Evolutionary conservation across 495 filamentous ascomycete genomes (phyloP).

Genomic region (Platismatia glauca): DNA sequence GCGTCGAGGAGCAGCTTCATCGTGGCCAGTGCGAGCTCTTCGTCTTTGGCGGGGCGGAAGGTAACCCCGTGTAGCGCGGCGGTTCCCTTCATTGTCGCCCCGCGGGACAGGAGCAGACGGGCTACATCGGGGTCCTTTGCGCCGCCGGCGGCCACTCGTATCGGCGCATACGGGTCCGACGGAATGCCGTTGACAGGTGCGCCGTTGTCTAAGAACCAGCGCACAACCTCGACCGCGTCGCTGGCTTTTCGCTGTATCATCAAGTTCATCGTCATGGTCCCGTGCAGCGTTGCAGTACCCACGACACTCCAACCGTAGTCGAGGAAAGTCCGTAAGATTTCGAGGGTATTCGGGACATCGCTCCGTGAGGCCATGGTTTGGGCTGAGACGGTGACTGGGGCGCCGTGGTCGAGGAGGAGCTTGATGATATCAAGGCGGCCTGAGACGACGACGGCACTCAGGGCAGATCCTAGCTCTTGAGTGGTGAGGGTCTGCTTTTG

Average conservation of each 20-base stretch:
- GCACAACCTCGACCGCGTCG: no score
- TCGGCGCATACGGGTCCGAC: not conserved
- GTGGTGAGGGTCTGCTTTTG: not conserved
- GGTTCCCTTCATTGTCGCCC: not conserved
- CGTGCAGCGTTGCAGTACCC: not conserved
- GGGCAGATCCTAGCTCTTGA: not conserved
- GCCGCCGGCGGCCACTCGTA: not conserved
- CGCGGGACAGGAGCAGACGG: not conserved
- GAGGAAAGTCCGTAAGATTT: not conserved
- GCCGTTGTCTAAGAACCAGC: not conserved
- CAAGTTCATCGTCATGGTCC: not conserved
- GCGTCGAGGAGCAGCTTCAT: not conserved
- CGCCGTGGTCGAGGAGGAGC: conserved; percentile 4
- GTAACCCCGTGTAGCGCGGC: not conserved
- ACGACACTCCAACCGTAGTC: not conserved
- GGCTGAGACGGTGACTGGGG: not conserved
- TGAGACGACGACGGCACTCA: not conserved
- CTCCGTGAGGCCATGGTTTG: not conserved
- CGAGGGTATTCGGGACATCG: not conserved
- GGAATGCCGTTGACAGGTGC: not conserved
- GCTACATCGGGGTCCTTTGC: no score
- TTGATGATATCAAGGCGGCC: not conserved
- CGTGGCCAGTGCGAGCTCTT: not conserved
- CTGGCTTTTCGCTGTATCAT: no score
- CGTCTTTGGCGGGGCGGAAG: not conserved